These are phyloP conservation scores for Talaromyces wortmannii DNA, from an alignment of 495 filamentous ascomycete species.

Conservation along the genomic window DNA sequence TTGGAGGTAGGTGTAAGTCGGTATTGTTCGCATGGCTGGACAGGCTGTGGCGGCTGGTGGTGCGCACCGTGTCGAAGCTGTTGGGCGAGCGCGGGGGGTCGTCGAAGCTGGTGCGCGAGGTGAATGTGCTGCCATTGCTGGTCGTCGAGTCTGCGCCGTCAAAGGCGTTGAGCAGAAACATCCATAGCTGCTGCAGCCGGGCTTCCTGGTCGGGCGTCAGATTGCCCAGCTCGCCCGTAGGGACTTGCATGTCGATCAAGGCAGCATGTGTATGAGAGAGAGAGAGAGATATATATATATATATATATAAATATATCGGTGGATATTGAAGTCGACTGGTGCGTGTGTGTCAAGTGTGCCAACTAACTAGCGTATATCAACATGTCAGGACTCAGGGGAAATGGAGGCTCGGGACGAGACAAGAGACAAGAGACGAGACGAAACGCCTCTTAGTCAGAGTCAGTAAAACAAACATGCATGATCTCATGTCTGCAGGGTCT, in stretches of 20 bases:
- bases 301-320: too few species aligned
- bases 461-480: too few species aligned
- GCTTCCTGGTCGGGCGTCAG: slow-evolving; percentile 76
- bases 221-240: slow-evolving; percentile 73
- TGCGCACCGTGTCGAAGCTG: slow-evolving; percentile 57
- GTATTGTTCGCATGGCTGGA: slow-evolving; percentile 68
- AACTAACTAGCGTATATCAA: too few species aligned
- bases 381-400: too few species aligned
- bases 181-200: slow-evolving; percentile 80
- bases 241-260: slow-evolving; percentile 9
- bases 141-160: slow-evolving; percentile 35
- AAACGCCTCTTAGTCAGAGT: too few species aligned
- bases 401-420: too few species aligned
- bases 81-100: slow-evolving; percentile 48
- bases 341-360: too few species aligned
- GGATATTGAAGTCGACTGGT: too few species aligned
- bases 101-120: slow-evolving; percentile 15
- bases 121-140: slow-evolving; percentile 12
- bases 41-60: slow-evolving; percentile 23
- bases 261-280: background rate
- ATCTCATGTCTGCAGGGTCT: too few species aligned
- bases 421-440: too few species aligned
- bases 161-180: slow-evolving; percentile 64
- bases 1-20: background rate
- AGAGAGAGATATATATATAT: background rate